These are phyloP conservation scores for Euphrasia confusa DNA, from an alignment of 257 asterid species.

Conservation along the genomic window DNA sequence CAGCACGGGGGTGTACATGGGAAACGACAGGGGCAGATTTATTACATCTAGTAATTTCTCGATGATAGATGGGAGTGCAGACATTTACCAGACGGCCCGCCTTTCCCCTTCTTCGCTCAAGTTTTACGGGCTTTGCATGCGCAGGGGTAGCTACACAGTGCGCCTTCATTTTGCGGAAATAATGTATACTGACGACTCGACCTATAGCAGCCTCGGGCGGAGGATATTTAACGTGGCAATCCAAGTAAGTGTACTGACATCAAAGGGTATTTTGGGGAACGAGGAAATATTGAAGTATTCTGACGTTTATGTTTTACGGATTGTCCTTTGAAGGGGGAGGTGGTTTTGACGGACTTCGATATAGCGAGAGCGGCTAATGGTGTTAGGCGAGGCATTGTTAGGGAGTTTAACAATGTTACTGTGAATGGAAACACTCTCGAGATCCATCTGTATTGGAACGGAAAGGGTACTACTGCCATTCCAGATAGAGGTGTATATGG, in stretches of 20 bases:
- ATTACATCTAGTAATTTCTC: slow-evolving; percentile 28
- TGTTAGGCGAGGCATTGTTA: slow-evolving; percentile 47
- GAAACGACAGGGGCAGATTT: neutral
- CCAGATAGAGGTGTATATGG: slow-evolving; percentile 85
- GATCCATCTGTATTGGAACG: slow-evolving; percentile 90
- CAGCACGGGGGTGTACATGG: slow-evolving; percentile 62
- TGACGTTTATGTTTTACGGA: no score
- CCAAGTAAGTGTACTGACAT: slow-evolving; percentile 48
- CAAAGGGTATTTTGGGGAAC: no score
- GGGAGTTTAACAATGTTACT: slow-evolving; percentile 35
- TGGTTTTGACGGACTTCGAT: slow-evolving; percentile 59
- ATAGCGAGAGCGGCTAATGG: slow-evolving; percentile 59
- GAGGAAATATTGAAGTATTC: no score
- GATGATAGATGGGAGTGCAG: slow-evolving; percentile 29
- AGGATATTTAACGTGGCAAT: slow-evolving; percentile 83
- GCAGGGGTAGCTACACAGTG: slow-evolving; percentile 75
- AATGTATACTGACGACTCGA: slow-evolving; percentile 46
- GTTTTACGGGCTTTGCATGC: slow-evolving; percentile 74
- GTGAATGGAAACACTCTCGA: slow-evolving; percentile 72
- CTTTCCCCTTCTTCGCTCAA: slow-evolving; percentile 66
- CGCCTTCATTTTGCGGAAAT: slow-evolving; percentile 92
- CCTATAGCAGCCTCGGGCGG: slow-evolving; percentile 62
- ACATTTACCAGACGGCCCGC: slow-evolving; percentile 67
- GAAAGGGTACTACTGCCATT: slow-evolving; percentile 84
- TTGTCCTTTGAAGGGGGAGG: slow-evolving; percentile 51